These are phyloP conservation scores for Cercospora nicotianae DNA, from an alignment of 2,329 filamentous ascomycete genomes.

Conservation along the genomic window DNA sequence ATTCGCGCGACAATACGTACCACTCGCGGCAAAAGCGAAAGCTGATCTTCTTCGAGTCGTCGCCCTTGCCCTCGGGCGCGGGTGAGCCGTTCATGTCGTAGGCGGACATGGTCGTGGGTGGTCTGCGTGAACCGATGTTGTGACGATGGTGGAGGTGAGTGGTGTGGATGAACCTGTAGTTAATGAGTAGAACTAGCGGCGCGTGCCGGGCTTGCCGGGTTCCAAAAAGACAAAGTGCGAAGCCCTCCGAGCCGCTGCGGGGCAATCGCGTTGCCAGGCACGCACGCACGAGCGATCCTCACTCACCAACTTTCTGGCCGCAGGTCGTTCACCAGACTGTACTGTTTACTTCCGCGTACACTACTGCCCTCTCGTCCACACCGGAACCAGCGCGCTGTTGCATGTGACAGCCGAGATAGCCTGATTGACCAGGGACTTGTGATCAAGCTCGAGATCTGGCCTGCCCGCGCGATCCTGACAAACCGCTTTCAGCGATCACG, in stretches of 20 bases:
- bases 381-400: background rate
- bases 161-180: background rate
- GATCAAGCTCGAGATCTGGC: slow-evolving; percentile 11
- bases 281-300: background rate
- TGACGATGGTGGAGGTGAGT: background rate
- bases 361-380: background rate
- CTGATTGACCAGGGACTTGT: background rate
- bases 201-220: background rate
- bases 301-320: background rate
- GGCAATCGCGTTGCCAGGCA: background rate
- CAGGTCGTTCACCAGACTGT: background rate
- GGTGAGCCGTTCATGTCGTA: slow-evolving; percentile 43
- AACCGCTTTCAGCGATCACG: slow-evolving; percentile 11
- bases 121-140: background rate
- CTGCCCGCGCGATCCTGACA: slow-evolving; percentile 2
- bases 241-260: background rate
- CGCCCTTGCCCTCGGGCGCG: slow-evolving; percentile 32
- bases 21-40: slow-evolving; percentile 99
- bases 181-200: background rate
- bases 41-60: slow-evolving; percentile 72
- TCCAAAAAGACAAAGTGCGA: background rate
- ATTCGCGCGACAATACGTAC: slow-evolving; percentile 41
- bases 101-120: slow-evolving; percentile 24
- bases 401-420: slow-evolving; percentile 7
- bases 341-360: background rate